Base-by-base conservation (phyloP, 2,329 filamentous ascomycete genomes). In the Daldinia sp. region DNA sequence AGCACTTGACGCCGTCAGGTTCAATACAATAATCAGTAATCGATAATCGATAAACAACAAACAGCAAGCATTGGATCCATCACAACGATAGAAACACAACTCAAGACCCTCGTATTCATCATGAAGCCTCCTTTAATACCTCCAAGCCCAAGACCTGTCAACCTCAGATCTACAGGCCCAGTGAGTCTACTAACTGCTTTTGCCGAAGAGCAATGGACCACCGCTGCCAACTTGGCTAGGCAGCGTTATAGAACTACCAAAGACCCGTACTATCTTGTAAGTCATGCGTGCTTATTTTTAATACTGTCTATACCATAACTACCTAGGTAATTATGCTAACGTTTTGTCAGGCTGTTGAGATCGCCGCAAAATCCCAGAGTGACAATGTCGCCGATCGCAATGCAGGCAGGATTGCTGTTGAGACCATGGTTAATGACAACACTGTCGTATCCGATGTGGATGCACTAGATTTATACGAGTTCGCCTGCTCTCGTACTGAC, bases 221-320 rank as follows among this genome's bases (percentile, higher is more conserved):
- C 76, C 13, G 83, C 81, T 54, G 76, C 81, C 23, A 83, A 81
- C 25, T 77, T 86, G 11, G 84, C 85, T 11, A 81, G 83, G 64
- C 82, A 85, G 73, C 77, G 83, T 25, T 76, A 77, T 58, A 81
- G 80, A 67, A 73, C 77, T 1, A 78, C 77, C 39, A 84, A 85
- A 52, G 84, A 87, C 39, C 77, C 81, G 6, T 87, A 87, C 70
- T 87, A 83, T 68, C 80, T 85, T 76, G 83, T 86, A 69, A 61
- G 78, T 54, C 5, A 35, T 17, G 32, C 15, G 13, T 45, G 48
- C 25, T 11, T 47, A 4, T 17, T 27, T 10, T 35, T n/a, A 13
- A 21, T 48, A 4, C 23, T 25, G n/a, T n/a, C n/a, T n/a, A 8
- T 11, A 29, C 10, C 3, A 1, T 30, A 29, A 17, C n/a, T 8